Evolutionary conservation across 495 filamentous ascomycete genomes (phyloP), one percentile per base, ranked within the genome.

Genomic region (Neurospora cerealis): DNA sequence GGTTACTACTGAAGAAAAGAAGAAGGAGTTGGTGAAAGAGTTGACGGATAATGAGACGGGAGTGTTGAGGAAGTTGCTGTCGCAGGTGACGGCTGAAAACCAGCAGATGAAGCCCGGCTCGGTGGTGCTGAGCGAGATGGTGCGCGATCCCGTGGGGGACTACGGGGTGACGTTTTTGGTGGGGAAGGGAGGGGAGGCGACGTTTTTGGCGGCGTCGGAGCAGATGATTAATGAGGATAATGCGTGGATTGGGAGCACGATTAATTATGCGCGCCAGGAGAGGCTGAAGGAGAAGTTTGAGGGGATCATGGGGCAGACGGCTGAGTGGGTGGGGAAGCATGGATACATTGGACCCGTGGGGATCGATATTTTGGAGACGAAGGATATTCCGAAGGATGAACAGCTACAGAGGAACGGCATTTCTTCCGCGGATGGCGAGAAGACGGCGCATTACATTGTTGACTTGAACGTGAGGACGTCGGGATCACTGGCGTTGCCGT

Each of bases 381-480:
- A 70, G 32, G 13, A 66, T 34, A 34, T 66, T 8, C 54, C 54
- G 8, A 17, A 9, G 28, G 15, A 19, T 19, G 54, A 34, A 19
- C 24, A 19, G 11, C 28, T 66, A 34, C 54, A 66, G 15, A 1
- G 4, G 15, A 66, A 19, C 15, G 54, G 54, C 24, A 28, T 19
- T 7, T 66, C 54, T 15, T 48, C 13, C 0, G 72, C 39, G 6
- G 73, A 48, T 17, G 75, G 73, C 10, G 72, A 70, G 41, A 36
- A 28, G 10, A 69, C 72, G 34, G 70, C 28, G 71, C 73, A 74
- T 89, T 72, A 77, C 17, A 77, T 82, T 19, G 80, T 83, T 28
- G 81, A 82, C 36, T 46, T 83, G 41, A 83, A 83, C 48, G 81
- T 78, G 21, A 72, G 81, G 36, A 80, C 81, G 19, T 79, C 77